Evolutionary conservation across 371 early-diverging fungal species (phyloP), one percentile per base, ranked within the genome.

Genomic region (Mucor saturninus): DNA sequence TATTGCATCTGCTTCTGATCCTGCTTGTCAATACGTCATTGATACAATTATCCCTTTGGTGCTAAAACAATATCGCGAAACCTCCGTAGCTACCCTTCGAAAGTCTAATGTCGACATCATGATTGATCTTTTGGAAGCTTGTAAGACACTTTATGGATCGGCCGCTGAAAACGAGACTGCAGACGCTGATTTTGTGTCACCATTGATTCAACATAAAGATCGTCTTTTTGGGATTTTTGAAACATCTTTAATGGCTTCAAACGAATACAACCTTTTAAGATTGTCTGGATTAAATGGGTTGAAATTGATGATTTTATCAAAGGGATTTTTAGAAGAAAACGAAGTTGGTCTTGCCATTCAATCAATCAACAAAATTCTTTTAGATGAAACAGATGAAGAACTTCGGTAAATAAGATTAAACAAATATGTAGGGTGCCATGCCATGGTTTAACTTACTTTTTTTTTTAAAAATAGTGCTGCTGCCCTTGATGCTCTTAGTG

Each of bases 251-350:
- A 68, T 75, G 29, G 75, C 83, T 1, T 83, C 85, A 15, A 90
- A 91, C 64, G 92, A 92, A 76, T 89, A 92, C 67, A 89, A 84
- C 58, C 80, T 86, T 6, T 66, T 91, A 52, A 81, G 91, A 37
- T 70, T 88, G 14, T 81, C 84, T 15, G 90, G 91, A 5, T 67
- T 91, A 9, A 83, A 81, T 53, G 92, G 92, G 4, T 78, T 92
- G 31, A 80, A 85, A 48, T 73, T 83, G 10, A 83, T 92, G 84
- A 80, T 83, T 31, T 57, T 91, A 38, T 77, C 88, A 15, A 81
- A 76, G 14, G 71, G 76, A 6, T 88, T 81, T 57, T 67, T 92
- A 30, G 71, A 75, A 10, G 68, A 79, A 9, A 82, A 90, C 52
- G 92, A 92, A 72, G 75, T 81, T 11, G 86, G 81, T 10, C 63